phyloP scores from a whole-genome alignment of 116 monocot genomes.

The Iris pallida region DNA sequence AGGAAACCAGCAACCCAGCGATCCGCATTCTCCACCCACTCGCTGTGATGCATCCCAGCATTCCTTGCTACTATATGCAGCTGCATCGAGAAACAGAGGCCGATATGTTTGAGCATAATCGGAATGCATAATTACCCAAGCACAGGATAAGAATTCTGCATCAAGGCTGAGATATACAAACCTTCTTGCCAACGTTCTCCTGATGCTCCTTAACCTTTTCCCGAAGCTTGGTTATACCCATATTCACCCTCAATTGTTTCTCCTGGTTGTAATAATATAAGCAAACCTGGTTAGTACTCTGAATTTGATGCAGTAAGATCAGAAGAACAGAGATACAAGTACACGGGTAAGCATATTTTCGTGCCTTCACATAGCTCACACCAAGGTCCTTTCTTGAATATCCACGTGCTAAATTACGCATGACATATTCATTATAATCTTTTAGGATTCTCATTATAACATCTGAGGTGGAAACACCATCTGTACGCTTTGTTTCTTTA shows the following conservation, averaged over 20 bases:
- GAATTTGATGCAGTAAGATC: not conserved
- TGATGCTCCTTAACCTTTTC: constrained; percentile 11
- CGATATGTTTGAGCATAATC: not conserved
- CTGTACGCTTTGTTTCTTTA: constrained; percentile 9
- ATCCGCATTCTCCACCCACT: constrained; percentile 20
- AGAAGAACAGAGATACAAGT: not conserved
- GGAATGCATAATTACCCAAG: too few relatives aligned
- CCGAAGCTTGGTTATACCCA: not conserved
- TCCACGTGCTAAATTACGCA: constrained; percentile 11
- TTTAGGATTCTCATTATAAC: constrained; percentile 13
- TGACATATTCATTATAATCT: constrained; percentile 1
- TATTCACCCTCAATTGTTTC: constrained; percentile 9
- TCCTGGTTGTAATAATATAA: constrained; percentile 3
- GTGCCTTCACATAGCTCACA: constrained; percentile 11
- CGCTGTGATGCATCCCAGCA: not conserved
- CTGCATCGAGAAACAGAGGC: not conserved
- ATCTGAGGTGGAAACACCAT: constrained; percentile 9
- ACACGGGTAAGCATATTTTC: not conserved
- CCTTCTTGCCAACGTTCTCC: constrained; percentile 5
- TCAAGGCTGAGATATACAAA: not conserved
- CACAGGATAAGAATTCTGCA: not conserved
- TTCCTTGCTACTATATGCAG: constrained; percentile 7
- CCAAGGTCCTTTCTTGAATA: constrained; percentile 10
- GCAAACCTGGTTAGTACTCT: not conserved
- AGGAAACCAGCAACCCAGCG: constrained; percentile 17